Conservation (phyloP, 345 rosid species). For the Lenwebbia sp. region DNA sequence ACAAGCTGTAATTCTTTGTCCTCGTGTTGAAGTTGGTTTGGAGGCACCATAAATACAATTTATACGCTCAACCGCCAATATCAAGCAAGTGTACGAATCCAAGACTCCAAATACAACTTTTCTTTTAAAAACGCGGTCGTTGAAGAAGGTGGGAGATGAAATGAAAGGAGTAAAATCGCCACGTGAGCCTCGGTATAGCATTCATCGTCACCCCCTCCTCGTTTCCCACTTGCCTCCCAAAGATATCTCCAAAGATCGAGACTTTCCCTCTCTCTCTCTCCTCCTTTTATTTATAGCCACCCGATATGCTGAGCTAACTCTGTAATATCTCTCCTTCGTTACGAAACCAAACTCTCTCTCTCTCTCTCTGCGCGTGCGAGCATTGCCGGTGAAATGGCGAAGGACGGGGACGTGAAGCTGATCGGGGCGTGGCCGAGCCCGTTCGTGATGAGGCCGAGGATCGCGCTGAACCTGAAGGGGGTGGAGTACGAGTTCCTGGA, state of each 20-base stretch:
- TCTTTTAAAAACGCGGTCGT: background rate
- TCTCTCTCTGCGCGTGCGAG: background rate
- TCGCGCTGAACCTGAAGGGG: conserved; percentile 63
- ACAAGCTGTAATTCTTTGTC: too few relatives aligned
- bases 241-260: background rate
- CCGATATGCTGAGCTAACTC: background rate
- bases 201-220: background rate
- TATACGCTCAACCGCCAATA: too few relatives aligned
- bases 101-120: too few relatives aligned
- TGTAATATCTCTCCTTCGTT: background rate
- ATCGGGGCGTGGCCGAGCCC: conserved; percentile 86
- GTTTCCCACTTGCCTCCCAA: background rate
- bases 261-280: background rate
- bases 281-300: background rate
- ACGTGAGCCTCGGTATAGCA: background rate
- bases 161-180: background rate
- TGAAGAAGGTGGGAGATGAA: background rate
- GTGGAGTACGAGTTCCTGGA: conserved; percentile 43
- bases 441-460: conserved; percentile 52
- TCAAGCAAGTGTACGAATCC: too few relatives aligned
- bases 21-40: too few relatives aligned
- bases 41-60: too few relatives aligned
- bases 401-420: conserved; percentile 26
- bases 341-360: background rate
- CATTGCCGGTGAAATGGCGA: conserved; percentile 10